Percentiles rank a stretch among this genome's conserved stretches.
Evolutionary conservation across 176 grass and related monocot species (phyloP).

Genomic region (Triticum turgidum): DNA sequence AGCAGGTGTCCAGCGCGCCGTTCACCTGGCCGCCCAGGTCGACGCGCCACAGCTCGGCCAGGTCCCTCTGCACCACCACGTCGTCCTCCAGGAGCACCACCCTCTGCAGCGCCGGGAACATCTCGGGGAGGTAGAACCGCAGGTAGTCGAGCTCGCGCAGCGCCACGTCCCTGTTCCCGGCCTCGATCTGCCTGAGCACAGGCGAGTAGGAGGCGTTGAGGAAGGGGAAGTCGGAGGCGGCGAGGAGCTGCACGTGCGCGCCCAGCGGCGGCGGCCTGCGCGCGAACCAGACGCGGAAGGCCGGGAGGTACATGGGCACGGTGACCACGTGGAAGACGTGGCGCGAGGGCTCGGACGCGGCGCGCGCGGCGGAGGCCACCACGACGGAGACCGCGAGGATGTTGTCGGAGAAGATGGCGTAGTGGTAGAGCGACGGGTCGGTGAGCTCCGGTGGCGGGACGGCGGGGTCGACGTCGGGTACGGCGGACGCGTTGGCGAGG

Average conservation of each 20-base stretch:
- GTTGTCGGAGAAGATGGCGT: slow-evolving; percentile 86
- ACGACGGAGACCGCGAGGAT: slow-evolving; percentile 82
- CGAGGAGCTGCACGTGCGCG: slow-evolving; percentile 53
- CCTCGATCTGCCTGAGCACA: slow-evolving; percentile 64
- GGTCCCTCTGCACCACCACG: slow-evolving; percentile 86
- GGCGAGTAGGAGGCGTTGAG: slow-evolving; percentile 70
- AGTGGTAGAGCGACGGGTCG: slow-evolving; percentile 72
- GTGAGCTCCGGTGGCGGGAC: slow-evolving; percentile 22
- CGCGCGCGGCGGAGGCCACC: slow-evolving; percentile 68
- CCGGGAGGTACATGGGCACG: slow-evolving; percentile 79
- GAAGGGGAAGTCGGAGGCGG: slow-evolving; percentile 59
- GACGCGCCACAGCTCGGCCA: slow-evolving; percentile 61
- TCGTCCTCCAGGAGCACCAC: slow-evolving; percentile 88
- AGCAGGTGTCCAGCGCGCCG: slow-evolving; percentile 78
- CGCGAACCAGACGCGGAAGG: slow-evolving; percentile 87
- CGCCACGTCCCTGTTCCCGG: slow-evolving; percentile 54
- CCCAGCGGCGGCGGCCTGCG: slow-evolving; percentile 55
- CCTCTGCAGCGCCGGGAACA: slow-evolving; percentile 67
- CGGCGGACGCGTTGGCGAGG: slow-evolving; percentile 52
- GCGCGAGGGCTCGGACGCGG: slow-evolving; percentile 62
- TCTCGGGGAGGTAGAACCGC: slow-evolving; percentile 90
- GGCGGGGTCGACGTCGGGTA: slow-evolving; percentile 13
- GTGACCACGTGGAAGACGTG: slow-evolving; percentile 97
- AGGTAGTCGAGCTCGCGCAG: slow-evolving; percentile 70
- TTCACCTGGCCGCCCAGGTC: slow-evolving; percentile 77